phyloP scores from a whole-genome alignment of 305 asterid genomes.

The Fraxinus baroniana region DNA sequence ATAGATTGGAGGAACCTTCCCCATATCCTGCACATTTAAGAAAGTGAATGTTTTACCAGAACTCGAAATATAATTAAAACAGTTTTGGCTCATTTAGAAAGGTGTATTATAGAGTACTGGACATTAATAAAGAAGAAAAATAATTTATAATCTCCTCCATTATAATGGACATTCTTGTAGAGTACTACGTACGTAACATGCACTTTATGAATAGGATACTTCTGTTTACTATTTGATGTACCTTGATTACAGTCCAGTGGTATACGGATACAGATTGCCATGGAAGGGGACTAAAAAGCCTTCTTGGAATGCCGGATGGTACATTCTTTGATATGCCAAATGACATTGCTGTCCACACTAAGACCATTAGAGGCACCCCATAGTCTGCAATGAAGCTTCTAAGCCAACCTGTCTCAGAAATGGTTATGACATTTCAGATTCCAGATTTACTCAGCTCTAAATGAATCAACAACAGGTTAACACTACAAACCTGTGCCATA shows the following conservation, averaged over 20 bases:
- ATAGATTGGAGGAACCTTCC: constrained; percentile 49
- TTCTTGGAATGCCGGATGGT: constrained; percentile 75
- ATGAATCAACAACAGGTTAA: neutral
- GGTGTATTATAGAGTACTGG: neutral
- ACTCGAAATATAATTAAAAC: neutral
- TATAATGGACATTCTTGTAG: neutral
- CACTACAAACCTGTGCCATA: constrained; percentile 56
- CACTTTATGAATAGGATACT: neutral
- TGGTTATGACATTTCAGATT: neutral
- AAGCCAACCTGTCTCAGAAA: constrained; percentile 38
- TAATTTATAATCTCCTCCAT: neutral
- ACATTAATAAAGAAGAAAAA: neutral
- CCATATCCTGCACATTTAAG: constrained; percentile 65
- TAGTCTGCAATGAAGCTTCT: constrained; percentile 76
- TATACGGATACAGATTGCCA: constrained; percentile 59
- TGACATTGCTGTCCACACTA: constrained; percentile 67
- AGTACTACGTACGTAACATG: neutral
- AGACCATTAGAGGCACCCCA: constrained; percentile 75
- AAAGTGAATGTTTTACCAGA: neutral
- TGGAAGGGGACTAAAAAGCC: constrained; percentile 60
- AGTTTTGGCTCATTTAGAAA: neutral
- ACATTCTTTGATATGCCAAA: constrained; percentile 44
- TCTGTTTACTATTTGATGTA: constrained; percentile 9
- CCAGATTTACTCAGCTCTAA: neutral
- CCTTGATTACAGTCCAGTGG: constrained; percentile 82